Evolutionary conservation across 192 early-diverging fungal genomes (phyloP).

Genomic region (Entomortierella beljakovae): DNA sequence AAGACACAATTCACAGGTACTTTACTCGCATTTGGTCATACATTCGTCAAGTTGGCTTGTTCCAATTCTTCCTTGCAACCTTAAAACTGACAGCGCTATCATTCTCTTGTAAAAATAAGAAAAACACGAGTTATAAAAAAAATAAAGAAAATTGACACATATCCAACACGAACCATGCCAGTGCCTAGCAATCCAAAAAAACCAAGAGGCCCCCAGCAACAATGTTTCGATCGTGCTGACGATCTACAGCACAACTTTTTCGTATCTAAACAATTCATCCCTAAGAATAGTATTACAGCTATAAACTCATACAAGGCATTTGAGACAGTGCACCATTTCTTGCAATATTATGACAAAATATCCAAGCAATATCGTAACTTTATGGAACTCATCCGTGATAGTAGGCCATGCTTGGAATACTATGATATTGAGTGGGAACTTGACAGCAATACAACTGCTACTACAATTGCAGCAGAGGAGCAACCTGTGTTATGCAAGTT

Average conservation of each 20-base stretch:
- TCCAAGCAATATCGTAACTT: constrained; percentile 2
- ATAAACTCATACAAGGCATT: constrained; percentile 2
- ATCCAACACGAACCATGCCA: neutral
- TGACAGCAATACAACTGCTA: neutral
- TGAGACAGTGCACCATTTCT: constrained; percentile 1
- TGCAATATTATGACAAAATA: neutral
- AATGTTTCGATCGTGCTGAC: neutral
- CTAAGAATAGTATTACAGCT: neutral
- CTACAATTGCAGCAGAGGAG: neutral
- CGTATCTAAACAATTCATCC: neutral
- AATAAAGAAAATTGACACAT: too few species aligned
- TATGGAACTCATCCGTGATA: constrained; percentile 6
- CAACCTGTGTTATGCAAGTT: constrained; percentile 1
- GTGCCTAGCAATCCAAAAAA: too few species aligned
- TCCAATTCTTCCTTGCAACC: too few species aligned
- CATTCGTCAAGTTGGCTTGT: too few species aligned
- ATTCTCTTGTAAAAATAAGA: too few species aligned
- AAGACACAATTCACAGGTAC: too few species aligned
- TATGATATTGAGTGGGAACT: constrained; percentile 12
- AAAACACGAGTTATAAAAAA: too few species aligned
- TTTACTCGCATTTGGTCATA: too few species aligned
- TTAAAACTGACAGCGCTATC: too few species aligned
- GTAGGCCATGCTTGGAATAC: constrained; percentile 1
- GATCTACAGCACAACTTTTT: neutral
- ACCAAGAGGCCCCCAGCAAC: neutral